Evolutionary conservation across 108 stramenopile species (phyloP).

Genomic region (Skeletonema costatum): DNA sequence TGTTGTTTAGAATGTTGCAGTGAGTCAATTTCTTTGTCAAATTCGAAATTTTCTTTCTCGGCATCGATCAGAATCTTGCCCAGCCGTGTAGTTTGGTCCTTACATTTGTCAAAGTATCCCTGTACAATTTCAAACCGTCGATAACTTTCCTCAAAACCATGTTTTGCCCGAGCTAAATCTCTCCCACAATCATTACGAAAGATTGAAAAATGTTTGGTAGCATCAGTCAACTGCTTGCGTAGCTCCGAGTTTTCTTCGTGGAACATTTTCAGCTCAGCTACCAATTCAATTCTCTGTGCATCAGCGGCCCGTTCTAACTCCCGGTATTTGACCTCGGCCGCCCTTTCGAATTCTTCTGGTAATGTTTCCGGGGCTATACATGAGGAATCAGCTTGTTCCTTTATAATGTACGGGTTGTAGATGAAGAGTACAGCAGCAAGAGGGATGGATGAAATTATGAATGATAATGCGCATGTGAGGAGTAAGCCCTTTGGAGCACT

Average conservation of each 20-base stretch:
- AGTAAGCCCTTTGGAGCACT: background rate
- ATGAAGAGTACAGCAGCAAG: background rate
- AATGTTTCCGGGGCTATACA: background rate
- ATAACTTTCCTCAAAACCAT: conserved; percentile 1
- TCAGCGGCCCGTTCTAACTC: background rate
- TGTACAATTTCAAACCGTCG: background rate
- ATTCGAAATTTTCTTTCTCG: background rate
- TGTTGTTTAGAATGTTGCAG: background rate
- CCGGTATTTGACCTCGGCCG: background rate
- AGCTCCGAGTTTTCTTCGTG: background rate
- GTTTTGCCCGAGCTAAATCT: background rate
- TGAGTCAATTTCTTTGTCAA: background rate
- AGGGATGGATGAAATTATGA: background rate
- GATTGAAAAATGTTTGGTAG: background rate
- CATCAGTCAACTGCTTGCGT: background rate
- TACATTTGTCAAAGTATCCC: background rate
- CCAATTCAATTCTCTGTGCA: background rate
- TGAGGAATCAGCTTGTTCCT: background rate
- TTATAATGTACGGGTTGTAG: background rate
- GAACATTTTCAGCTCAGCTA: background rate
- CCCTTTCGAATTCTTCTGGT: background rate
- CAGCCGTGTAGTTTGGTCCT: background rate
- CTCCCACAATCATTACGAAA: background rate
- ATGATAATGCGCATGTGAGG: background rate
- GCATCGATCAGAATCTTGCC: background rate